phyloP scores from a whole-genome alignment of 257 asterid genomes.

The Fraxinus cuspidata region DNA sequence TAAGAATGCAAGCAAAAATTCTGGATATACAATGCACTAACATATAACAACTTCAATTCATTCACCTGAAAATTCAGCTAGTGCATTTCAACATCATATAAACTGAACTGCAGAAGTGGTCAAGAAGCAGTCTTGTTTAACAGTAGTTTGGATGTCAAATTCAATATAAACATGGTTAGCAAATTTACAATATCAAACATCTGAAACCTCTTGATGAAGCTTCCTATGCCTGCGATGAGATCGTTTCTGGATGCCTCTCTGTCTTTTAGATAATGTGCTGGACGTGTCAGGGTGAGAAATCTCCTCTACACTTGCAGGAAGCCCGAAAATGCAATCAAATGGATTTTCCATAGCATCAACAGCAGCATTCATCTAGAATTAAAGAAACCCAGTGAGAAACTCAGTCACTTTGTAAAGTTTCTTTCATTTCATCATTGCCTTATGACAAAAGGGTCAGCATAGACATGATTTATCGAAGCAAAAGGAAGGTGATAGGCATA shows the following conservation, averaged over 20 bases:
- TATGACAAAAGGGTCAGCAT: not conserved
- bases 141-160: not conserved
- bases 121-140: not conserved
- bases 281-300: conserved; percentile 32
- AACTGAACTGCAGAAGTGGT: not conserved
- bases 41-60: too few species aligned
- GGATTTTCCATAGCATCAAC: not conserved
- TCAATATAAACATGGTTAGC: not conserved
- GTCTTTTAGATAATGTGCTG: conserved; percentile 27
- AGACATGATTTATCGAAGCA: not conserved
- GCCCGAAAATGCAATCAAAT: conserved; percentile 38
- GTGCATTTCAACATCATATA: not conserved
- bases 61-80: too few species aligned
- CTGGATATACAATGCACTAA: too few species aligned
- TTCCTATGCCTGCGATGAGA: conserved; percentile 54
- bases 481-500: not conserved
- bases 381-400: not conserved
- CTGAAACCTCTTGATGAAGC: conserved; percentile 48
- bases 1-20: too few species aligned
- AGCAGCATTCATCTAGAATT: conserved; percentile 38
- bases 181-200: conserved; percentile 30
- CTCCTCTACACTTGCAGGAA: conserved; percentile 35
- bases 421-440: not conserved
- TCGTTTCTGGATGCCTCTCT: conserved; percentile 46
- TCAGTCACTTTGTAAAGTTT: not conserved